phyloP scores from a whole-genome alignment of 2,329 filamentous ascomycete genomes.

The Dactylellina leptospora region DNA sequence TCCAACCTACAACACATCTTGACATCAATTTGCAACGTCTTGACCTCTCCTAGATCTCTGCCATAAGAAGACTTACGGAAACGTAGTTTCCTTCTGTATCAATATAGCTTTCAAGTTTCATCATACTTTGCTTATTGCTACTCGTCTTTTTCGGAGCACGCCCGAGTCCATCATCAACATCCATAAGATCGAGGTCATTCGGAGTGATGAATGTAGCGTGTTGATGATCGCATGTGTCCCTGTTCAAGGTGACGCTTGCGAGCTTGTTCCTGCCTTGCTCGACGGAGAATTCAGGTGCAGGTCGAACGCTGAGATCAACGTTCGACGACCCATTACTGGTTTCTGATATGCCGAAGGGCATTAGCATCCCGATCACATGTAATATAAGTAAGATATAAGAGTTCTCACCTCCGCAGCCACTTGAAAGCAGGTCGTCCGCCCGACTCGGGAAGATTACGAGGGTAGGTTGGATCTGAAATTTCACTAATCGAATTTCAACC shows the following conservation, averaged over 20 bases:
- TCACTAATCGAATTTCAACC: constrained; percentile 63
- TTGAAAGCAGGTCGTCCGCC: constrained; percentile 64
- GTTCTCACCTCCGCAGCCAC: constrained; percentile 8
- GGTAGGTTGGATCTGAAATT: constrained; percentile 70
- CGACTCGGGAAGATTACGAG: constrained; percentile 68
- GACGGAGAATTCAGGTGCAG: constrained; percentile 49
- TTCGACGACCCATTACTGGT: neutral
- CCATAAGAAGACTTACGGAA: constrained; percentile 69
- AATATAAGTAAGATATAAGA: neutral
- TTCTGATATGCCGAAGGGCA: neutral
- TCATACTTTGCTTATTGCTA: constrained; percentile 69
- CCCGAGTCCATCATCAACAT: constrained; percentile 56
- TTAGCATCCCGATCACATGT: neutral
- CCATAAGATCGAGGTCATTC: constrained; percentile 57
- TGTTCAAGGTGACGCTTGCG: constrained; percentile 1
- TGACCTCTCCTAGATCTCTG: neutral
- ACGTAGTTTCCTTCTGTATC: constrained; percentile 70
- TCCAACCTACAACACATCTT: constrained; percentile 66
- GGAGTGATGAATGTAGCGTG: constrained; percentile 27
- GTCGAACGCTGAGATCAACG: constrained; percentile 39
- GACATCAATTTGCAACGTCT: neutral
- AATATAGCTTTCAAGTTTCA: constrained; percentile 71
- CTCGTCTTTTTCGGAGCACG: neutral
- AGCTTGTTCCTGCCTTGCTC: constrained; percentile 47
- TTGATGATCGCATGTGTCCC: neutral